Percentiles rank a stretch among this genome's conserved stretches.
These are phyloP conservation scores for Scortechinia acanthostroma DNA, from an alignment of 2,329 filamentous ascomycete genomes.

Conservation along the genomic window DNA sequence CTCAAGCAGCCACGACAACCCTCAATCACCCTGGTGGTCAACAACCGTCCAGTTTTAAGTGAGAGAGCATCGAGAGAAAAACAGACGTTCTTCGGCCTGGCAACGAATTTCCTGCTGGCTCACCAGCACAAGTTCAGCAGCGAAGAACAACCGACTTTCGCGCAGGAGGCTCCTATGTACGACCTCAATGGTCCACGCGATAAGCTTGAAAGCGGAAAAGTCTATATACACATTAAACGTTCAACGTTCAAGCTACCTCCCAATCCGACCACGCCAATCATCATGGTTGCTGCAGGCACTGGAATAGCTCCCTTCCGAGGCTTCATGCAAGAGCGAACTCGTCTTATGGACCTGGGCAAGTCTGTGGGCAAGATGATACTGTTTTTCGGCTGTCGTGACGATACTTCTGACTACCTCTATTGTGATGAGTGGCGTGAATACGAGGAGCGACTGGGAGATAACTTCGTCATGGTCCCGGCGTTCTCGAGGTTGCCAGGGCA, in stretches of 20 bases:
- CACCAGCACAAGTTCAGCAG: too few relatives aligned
- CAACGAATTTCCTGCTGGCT: too few relatives aligned
- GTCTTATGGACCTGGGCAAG: background rate
- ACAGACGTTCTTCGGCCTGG: too few relatives aligned
- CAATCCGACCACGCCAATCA: background rate
- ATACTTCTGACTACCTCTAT: background rate
- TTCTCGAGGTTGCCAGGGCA: background rate
- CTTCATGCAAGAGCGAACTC: background rate
- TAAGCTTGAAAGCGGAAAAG: too few relatives aligned
- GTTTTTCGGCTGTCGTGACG: background rate
- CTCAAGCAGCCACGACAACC: conserved; percentile 30
- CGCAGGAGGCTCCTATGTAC: too few relatives aligned
- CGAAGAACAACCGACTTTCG: too few relatives aligned
- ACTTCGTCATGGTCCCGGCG: background rate
- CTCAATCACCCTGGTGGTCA: conserved; percentile 27
- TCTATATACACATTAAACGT: background rate
- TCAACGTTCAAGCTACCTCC: background rate
- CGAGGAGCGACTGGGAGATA: background rate
- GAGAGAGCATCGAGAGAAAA: too few relatives aligned
- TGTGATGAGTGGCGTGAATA: too few relatives aligned
- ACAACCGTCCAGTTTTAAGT: too few relatives aligned
- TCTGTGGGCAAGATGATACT: background rate
- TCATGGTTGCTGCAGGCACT: background rate
- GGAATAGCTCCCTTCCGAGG: background rate
- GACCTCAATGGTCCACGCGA: too few relatives aligned